Evolutionary conservation across 1,139 yeast species (phyloP).

Genomic region (Lodderomyces theae): DNA sequence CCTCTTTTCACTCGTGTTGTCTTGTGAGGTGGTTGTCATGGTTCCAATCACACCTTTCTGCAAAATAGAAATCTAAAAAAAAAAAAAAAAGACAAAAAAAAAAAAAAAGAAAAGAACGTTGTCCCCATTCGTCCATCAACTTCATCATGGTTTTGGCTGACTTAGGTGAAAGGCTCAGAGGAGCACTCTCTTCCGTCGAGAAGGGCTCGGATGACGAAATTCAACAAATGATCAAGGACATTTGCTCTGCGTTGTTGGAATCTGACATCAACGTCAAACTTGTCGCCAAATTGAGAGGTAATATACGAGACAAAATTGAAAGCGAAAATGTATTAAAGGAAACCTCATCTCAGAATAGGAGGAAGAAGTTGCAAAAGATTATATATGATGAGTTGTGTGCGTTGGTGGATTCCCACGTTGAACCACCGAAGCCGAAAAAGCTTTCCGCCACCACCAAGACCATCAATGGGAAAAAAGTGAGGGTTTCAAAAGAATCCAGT

Average conservation of each 20-base stretch:
- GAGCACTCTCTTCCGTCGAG: constrained; percentile 61
- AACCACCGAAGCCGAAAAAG: constrained; percentile 85
- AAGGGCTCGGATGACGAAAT: constrained; percentile 43
- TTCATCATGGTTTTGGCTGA: constrained; percentile 85
- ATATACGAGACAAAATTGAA: constrained; percentile 55
- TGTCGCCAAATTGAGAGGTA: constrained; percentile 74
- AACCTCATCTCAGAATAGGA: constrained; percentile 55
- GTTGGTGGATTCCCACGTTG: constrained; percentile 67
- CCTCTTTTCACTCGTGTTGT: neutral
- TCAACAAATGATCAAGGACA: constrained; percentile 69
- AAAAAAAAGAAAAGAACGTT: neutral
- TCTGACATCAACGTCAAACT: constrained; percentile 87
- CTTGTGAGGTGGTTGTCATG: neutral
- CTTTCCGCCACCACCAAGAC: constrained; percentile 23
- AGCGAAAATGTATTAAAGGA: constrained; percentile 51
- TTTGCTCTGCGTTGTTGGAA: constrained; percentile 85
- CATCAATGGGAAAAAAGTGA: constrained; percentile 32
- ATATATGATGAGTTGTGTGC: constrained; percentile 89
- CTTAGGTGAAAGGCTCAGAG: constrained; percentile 82
- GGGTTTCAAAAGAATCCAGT: constrained; percentile 28
- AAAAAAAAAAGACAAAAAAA: too few species aligned
- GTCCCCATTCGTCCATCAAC: neutral
- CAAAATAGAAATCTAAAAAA: too few species aligned
- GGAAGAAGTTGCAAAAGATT: constrained; percentile 82
- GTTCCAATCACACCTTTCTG: too few species aligned